These are phyloP conservation scores for Mycena sp. DNA, from an alignment of 1,284 basidiomycete genomes.

Conservation along the genomic window DNA sequence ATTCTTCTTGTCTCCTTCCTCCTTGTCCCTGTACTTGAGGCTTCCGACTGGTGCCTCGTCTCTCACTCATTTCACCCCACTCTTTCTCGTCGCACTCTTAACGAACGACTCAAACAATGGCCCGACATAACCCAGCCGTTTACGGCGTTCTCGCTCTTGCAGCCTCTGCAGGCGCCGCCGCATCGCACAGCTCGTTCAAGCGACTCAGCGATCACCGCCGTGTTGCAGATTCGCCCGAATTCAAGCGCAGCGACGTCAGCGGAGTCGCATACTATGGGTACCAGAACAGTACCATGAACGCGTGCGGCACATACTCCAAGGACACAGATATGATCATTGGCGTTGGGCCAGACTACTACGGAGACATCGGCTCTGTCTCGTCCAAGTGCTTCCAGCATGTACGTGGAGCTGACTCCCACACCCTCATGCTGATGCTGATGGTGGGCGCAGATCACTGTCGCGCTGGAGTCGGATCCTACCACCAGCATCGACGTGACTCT, in stretches of 20 bases:
- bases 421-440: slow-evolving; percentile 6
- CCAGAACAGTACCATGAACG: slow-evolving; percentile 27
- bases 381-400: slow-evolving; percentile 31
- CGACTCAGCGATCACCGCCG: slow-evolving; percentile 22
- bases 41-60: slow-evolving; percentile 10
- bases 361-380: slow-evolving; percentile 24
- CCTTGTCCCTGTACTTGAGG: neutral
- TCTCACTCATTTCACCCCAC: slow-evolving; percentile 18
- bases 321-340: slow-evolving; percentile 34
- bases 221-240: neutral
- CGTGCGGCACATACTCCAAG: slow-evolving; percentile 27
- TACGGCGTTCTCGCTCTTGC: slow-evolving; percentile 23
- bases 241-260: slow-evolving; percentile 14
- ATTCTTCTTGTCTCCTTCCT: slow-evolving; percentile 12
- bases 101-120: slow-evolving; percentile 18
- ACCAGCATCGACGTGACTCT: slow-evolving; percentile 31
- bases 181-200: slow-evolving; percentile 16
- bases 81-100: slow-evolving; percentile 14
- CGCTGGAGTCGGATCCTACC: slow-evolving; percentile 22
- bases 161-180: slow-evolving; percentile 17
- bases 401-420: neutral
- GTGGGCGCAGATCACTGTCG: slow-evolving; percentile 23
- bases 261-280: slow-evolving; percentile 23
- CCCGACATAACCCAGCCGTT: slow-evolving; percentile 10
- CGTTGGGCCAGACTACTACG: slow-evolving; percentile 27